Evolutionary conservation across 768 basidiomycete species (phyloP), one percentile per base, ranked within the genome.

Genomic region (Serendipita sp.): DNA sequence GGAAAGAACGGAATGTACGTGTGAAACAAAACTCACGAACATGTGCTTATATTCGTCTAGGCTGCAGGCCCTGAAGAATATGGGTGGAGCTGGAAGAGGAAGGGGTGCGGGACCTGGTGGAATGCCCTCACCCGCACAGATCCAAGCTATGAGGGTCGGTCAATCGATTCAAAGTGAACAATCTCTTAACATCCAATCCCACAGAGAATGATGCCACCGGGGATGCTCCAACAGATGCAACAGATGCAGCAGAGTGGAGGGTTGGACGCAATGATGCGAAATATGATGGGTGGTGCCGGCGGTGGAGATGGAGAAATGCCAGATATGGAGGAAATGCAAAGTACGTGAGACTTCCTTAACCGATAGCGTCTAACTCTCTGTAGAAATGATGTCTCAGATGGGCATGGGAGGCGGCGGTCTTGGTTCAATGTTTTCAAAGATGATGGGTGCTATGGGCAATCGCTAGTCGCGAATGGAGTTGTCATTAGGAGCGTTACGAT

Each of bases 231-330:
- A 71, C 88, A 98, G 72, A 86, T 97, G 85, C 91, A 90, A 71
- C 86, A 89, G 71, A 76, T 89, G 72, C 78, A 86, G 64, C 89
- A 89, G 7, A 70, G 70, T 10, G 90, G 91, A 23, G 91, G 91
- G 51, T 88, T 96, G 85, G 89, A 93, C 73, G 92, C 95, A 70
- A 95, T 95, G 91, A 92, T 95, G 92, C 89, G 88, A 72, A 86
- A 88, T 32, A 93, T 97, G 90, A 93, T 96, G 89, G 91, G 92
- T 70, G 89, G 89, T 69, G 90, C 89, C 23, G 72, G 70, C 7
- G 67, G 69, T 64, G 89, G 89, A 10, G 67, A 70, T 64, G 89
- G 89, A 10, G 93, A 93, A 70, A 85, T 91, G 71, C 78, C 86
- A 63, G 91, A 93, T 71, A 89, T 95, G 88, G 88, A 90, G 66